phyloP scores from a whole-genome alignment of 257 asterid species.

The Solanum sitiens region DNA sequence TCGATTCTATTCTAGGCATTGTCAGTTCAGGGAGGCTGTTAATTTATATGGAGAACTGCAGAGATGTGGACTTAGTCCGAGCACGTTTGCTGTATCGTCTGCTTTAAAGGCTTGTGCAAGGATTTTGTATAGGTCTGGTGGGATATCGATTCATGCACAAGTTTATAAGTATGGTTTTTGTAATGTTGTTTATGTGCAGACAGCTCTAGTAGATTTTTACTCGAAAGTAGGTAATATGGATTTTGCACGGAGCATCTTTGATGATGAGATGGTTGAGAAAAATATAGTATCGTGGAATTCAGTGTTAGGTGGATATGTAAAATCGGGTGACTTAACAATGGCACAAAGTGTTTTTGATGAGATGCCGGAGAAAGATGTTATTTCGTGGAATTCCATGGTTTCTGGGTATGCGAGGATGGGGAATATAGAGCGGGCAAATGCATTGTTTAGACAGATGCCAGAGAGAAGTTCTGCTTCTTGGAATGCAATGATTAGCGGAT shows the following conservation, averaged over 20 bases:
- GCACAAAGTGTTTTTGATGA: slow-evolving; percentile 56
- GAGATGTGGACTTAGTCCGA: slow-evolving; percentile 40
- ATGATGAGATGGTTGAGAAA: slow-evolving; percentile 42
- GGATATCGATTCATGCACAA: slow-evolving; percentile 65
- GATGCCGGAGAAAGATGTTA: slow-evolving; percentile 61
- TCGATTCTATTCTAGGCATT: slow-evolving; percentile 54
- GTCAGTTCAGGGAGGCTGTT: slow-evolving; percentile 47
- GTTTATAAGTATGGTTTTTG: slow-evolving; percentile 48
- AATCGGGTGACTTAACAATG: slow-evolving; percentile 39
- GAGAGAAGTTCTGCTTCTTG: slow-evolving; percentile 62
- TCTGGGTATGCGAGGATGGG: slow-evolving; percentile 43
- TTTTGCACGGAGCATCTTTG: slow-evolving; percentile 53
- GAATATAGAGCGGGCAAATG: slow-evolving; percentile 56
- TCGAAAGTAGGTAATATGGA: slow-evolving; percentile 56
- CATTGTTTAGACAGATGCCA: slow-evolving; percentile 55
- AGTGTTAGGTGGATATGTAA: slow-evolving; percentile 54
- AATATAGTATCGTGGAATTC: slow-evolving; percentile 86
- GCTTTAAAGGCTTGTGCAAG: slow-evolving; percentile 62
- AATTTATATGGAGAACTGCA: slow-evolving; percentile 38
- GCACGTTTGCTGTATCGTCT: slow-evolving; percentile 60
- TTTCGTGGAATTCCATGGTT: slow-evolving; percentile 74
- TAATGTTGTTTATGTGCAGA: slow-evolving; percentile 56
- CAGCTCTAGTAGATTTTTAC: slow-evolving; percentile 70
- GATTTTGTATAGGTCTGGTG: slow-evolving; percentile 25
- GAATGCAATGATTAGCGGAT: slow-evolving; percentile 67